Conservation (phyloP, 495 filamentous ascomycete species). For the Podospora conica region DNA sequence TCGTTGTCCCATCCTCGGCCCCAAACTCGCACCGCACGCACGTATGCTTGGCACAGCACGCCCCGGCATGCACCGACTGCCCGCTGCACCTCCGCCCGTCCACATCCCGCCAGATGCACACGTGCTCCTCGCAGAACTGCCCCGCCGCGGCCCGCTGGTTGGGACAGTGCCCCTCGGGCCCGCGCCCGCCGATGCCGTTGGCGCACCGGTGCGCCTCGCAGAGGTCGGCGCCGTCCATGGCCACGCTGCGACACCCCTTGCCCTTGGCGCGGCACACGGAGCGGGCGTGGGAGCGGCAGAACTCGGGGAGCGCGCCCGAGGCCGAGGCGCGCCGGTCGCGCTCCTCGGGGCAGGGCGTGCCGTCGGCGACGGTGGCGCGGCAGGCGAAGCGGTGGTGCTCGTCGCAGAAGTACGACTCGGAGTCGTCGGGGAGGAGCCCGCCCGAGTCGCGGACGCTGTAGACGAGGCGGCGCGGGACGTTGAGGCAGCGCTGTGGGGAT, state of each 20-base stretch:
- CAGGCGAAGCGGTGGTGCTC: slow-evolving; percentile 7
- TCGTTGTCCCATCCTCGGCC: slow-evolving; percentile 3
- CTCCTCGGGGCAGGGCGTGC: slow-evolving; percentile 4
- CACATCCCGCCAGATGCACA: slow-evolving; percentile 8
- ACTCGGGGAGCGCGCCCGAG: not conserved
- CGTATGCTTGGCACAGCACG: slow-evolving; percentile 12
- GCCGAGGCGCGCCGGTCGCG: not conserved
- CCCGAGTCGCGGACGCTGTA: slow-evolving; percentile 9
- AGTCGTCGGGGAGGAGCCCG: slow-evolving; percentile 9
- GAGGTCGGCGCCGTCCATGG: slow-evolving; percentile 6
- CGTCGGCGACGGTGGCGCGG: slow-evolving; percentile 7
- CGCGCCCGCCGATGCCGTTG: slow-evolving; percentile 1
- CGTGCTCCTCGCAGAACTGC: slow-evolving; percentile 6
- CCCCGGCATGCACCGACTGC: slow-evolving; percentile 2
- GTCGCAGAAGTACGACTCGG: slow-evolving; percentile 5
- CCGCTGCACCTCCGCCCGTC: slow-evolving; percentile 1
- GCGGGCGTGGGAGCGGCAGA: slow-evolving; percentile 1
- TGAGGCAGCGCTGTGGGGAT: not conserved
- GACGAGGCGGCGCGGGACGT: slow-evolving; percentile 8
- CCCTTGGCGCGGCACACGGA: slow-evolving; percentile 5
- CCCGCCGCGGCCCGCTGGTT: not conserved
- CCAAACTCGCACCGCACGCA: slow-evolving; percentile 6
- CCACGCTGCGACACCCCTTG: slow-evolving; percentile 3
- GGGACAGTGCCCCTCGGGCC: slow-evolving; percentile 1
- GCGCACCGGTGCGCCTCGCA: slow-evolving; percentile 9